Base-by-base conservation (phyloP, 441 rosid genomes). In the Brassica balearica region DNA sequence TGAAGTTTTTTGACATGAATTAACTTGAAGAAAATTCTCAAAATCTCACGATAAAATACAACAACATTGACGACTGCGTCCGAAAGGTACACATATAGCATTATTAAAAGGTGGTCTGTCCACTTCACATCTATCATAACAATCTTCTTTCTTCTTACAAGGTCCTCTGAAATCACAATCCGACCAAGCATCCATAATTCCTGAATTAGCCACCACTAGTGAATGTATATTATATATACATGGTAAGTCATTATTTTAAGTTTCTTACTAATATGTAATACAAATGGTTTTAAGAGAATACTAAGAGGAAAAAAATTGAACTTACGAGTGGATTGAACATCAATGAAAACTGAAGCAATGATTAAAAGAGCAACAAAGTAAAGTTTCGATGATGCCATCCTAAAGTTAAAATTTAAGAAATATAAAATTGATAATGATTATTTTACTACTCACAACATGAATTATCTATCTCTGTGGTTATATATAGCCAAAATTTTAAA, bases 81-180 rank as follows among this genome's bases (percentile, higher is more conserved):
- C 19, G 15, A 14, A 3, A 3, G 62, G 43, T 53, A 2, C 46
- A 53, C 73, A 69, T 15, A 69, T 14, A 53, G 62, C 73, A 29
- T 1, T 51, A 8, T 25, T 68, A 27, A 68, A 68, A 14, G 72
- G 61, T 68, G 72, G 61, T 14, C 8, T 23, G 12, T 68, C 8
- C n/a, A 68, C 60, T 68, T 41, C 60, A 68, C 72, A 68, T 7
- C 22, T 68, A 1, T 48, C 61, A 3, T 51, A 2, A 6, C 72
- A 68, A 48, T 68, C 61, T 25, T 25, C 3, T 60, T 11, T 60
- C 29, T 60, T 60, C 5, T 11, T 11, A 60, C 65, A 60, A 10
- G 65, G 15, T 60, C 65, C 65, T 60, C 14, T 23, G 15, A 60
- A 60, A 60, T 9, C 15, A 11, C 65, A 60, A 11, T 11, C 15